phyloP scores from a whole-genome alignment of 1,139 yeast genomes.

The Suhomyces guaymorum region DNA sequence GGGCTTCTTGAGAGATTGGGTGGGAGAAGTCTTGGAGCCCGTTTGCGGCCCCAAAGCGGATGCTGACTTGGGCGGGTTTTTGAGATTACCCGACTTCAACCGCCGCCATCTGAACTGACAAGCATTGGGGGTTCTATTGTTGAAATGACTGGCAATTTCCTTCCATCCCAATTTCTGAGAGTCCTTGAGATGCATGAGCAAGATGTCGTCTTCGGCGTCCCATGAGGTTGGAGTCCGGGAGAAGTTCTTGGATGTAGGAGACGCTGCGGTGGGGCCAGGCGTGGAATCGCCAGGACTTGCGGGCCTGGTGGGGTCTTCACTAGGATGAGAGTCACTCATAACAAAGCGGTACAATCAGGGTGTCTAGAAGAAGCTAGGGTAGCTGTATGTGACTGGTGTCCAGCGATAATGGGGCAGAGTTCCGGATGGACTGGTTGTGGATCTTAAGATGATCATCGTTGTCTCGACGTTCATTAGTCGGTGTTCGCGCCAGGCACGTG shows the following conservation, averaged over 20 bases:
- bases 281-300: slow-evolving; percentile 6
- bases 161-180: slow-evolving; percentile 75
- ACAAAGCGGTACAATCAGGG: neutral
- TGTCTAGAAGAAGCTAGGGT: no score
- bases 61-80: slow-evolving; percentile 53
- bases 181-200: slow-evolving; percentile 69
- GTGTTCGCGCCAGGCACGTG: slow-evolving; percentile 7
- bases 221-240: slow-evolving; percentile 66
- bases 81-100: slow-evolving; percentile 62
- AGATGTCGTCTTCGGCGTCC: slow-evolving; percentile 72
- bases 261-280: slow-evolving; percentile 4
- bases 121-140: slow-evolving; percentile 72
- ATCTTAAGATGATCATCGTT: slow-evolving; percentile 14
- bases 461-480: slow-evolving; percentile 12
- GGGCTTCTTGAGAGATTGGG: slow-evolving; percentile 21
- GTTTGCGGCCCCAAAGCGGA: slow-evolving; percentile 22
- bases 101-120: slow-evolving; percentile 82
- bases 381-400: slow-evolving; percentile 2
- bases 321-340: slow-evolving; percentile 7
- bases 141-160: slow-evolving; percentile 68
- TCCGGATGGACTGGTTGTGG: slow-evolving; percentile 3
- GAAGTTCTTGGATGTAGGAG: slow-evolving; percentile 17
- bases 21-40: slow-evolving; percentile 11
- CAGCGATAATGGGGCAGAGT: neutral
- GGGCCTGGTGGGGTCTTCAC: slow-evolving; percentile 9